phyloP scores from a whole-genome alignment of 192 early-diverging fungal species.

The Entomortierella beljakovae region DNA sequence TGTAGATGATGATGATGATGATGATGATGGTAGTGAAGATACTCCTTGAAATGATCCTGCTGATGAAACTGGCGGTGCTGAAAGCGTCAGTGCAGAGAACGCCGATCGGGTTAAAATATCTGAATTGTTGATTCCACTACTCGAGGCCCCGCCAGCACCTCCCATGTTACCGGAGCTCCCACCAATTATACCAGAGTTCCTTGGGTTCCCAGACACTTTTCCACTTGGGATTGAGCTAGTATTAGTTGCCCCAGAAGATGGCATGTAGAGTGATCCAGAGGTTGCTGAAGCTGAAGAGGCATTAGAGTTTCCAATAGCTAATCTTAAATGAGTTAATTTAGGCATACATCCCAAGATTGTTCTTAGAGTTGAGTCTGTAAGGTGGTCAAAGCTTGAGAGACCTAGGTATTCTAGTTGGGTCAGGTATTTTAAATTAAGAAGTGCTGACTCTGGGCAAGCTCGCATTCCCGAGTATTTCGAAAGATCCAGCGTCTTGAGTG shows the following conservation, averaged over 20 bases:
- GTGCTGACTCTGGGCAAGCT: conserved; percentile 21
- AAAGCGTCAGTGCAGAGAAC: conserved; percentile 14
- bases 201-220: neutral
- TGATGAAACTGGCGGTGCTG: conserved; percentile 6
- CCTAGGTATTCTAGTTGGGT: conserved; percentile 40
- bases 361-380: conserved; percentile 42
- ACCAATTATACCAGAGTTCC: neutral
- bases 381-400: conserved; percentile 50
- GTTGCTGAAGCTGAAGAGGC: conserved; percentile 1
- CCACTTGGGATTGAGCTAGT: neutral
- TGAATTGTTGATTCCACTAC: neutral
- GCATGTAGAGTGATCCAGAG: neutral
- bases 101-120: conserved; percentile 14
- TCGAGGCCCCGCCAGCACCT: neutral
- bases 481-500: conserved; percentile 36
- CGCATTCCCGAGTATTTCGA: conserved; percentile 54
- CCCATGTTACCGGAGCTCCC: neutral
- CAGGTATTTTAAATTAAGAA: conserved; percentile 41
- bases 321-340: conserved; percentile 29
- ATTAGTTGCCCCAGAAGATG: neutral
- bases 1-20: conserved; percentile 6
- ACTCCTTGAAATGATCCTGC: neutral
- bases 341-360: conserved; percentile 51
- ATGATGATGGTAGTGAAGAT: neutral
- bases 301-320: conserved; percentile 41